These are phyloP conservation scores for Kandelia obovata DNA, from an alignment of 345 rosid species.

Conservation along the genomic window DNA sequence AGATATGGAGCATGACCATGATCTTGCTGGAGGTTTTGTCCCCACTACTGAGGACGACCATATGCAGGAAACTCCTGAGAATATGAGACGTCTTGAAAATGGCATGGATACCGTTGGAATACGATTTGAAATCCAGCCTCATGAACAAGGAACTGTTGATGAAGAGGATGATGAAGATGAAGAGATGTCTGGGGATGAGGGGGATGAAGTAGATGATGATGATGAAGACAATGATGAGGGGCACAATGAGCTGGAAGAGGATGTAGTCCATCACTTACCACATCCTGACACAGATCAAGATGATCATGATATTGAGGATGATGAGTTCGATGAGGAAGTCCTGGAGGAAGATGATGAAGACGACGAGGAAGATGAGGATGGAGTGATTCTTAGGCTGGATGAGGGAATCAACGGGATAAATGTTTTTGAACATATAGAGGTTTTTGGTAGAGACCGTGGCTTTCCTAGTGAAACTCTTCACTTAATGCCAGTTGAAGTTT, in stretches of 20 bases:
- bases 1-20: slow-evolving; percentile 96
- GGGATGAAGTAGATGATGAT: slow-evolving; percentile 48
- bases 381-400: slow-evolving; percentile 78
- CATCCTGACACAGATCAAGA: slow-evolving; percentile 94
- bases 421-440: slow-evolving; percentile 91
- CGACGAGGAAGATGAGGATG: slow-evolving; percentile 88
- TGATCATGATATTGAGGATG: slow-evolving; percentile 95
- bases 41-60: slow-evolving; percentile 70
- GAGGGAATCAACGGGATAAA: slow-evolving; percentile 89
- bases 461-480: slow-evolving; percentile 81
- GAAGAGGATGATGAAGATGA: slow-evolving; percentile 65
- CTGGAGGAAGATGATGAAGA: slow-evolving; percentile 89
- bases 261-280: slow-evolving; percentile 82
- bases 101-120: slow-evolving; percentile 66
- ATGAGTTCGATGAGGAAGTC: slow-evolving; percentile 88
- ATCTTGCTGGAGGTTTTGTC: slow-evolving; percentile 70
- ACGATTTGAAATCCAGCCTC: slow-evolving; percentile 77
- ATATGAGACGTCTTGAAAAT: slow-evolving; percentile 66
- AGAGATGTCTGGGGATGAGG: slow-evolving; percentile 84
- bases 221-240: slow-evolving; percentile 52
- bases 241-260: slow-evolving; percentile 70
- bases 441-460: slow-evolving; percentile 77
- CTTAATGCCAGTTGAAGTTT: slow-evolving; percentile 96
- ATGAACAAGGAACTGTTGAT: slow-evolving; percentile 69
- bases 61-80: slow-evolving; percentile 87